Conservation (phyloP, 2,329 filamentous ascomycete species). For the Cryoendolithus antarcticus region DNA sequence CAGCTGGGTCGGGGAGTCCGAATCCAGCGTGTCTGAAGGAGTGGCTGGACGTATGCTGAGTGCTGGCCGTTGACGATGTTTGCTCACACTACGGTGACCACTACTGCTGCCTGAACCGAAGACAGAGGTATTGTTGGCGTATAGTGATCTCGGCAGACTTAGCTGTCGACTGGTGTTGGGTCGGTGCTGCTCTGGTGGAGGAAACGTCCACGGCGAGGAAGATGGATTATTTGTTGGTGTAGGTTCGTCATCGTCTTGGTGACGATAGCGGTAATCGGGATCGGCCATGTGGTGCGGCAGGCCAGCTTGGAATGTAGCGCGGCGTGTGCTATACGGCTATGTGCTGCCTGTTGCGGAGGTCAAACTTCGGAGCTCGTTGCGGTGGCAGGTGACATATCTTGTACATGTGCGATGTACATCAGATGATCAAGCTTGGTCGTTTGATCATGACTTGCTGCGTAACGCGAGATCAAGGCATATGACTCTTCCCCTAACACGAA, state of each 20-base stretch:
- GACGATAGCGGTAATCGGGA: no score
- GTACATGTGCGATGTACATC: no score
- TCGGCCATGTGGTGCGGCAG: no score
- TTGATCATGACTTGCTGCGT: no score
- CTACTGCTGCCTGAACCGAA: slow-evolving; percentile 9
- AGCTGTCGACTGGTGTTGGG: slow-evolving; percentile 7
- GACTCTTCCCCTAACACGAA: no score
- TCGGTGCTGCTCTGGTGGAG: background rate
- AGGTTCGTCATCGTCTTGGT: slow-evolving; percentile 2
- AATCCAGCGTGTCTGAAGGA: slow-evolving; percentile 7
- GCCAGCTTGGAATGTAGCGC: no score
- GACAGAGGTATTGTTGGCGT: slow-evolving; percentile 11
- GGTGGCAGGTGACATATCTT: no score
- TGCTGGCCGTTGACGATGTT: slow-evolving; percentile 2
- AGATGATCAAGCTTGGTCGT: no score
- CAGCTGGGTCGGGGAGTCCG: slow-evolving; percentile 3
- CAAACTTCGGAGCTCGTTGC: no score
- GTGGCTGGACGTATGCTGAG: slow-evolving; percentile 4
- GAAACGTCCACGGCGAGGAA: background rate
- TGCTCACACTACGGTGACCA: slow-evolving; percentile 3
- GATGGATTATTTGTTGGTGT: slow-evolving; percentile 1
- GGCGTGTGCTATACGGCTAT: no score
- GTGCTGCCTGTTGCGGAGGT: no score
- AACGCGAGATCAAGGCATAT: no score
- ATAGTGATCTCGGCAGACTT: slow-evolving; percentile 12